These are phyloP conservation scores for Aspergillus candidus DNA, from an alignment of 2,329 filamentous ascomycete species.

Conservation along the genomic window DNA sequence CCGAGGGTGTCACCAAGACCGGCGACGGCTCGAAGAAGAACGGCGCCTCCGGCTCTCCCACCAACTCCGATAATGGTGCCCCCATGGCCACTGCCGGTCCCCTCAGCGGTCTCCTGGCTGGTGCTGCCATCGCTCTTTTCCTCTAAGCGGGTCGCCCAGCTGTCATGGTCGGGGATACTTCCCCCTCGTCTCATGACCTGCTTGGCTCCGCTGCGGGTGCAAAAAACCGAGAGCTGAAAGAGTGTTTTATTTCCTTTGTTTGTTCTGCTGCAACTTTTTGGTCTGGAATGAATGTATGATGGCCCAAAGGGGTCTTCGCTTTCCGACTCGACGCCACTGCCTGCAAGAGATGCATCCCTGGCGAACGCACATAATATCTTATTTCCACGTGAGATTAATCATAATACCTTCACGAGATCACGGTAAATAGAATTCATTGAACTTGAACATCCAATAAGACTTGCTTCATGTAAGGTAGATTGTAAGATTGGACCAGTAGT, in stretches of 20 bases:
- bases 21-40: slow-evolving; percentile 10
- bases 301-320: slow-evolving; percentile 7
- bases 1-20: slow-evolving; percentile 13
- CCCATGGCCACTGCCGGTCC: slow-evolving; percentile 34
- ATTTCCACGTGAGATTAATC: slow-evolving; percentile 9
- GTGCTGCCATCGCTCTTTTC: slow-evolving; percentile 38
- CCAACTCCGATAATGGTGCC: slow-evolving; percentile 26
- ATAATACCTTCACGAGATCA: slow-evolving; percentile 10
- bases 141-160: slow-evolving; percentile 26
- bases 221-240: too few relatives aligned
- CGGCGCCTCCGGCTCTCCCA: slow-evolving; percentile 12
- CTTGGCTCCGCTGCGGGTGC: too few relatives aligned
- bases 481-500: too few relatives aligned
- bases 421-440: slow-evolving; percentile 9
- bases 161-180: too few relatives aligned
- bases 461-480: background rate
- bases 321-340: slow-evolving; percentile 7
- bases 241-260: too few relatives aligned
- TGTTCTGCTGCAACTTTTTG: background rate
- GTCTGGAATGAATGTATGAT: slow-evolving; percentile 11
- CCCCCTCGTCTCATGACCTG: too few relatives aligned
- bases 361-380: slow-evolving; percentile 14
- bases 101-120: slow-evolving; percentile 32
- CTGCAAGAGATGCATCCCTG: slow-evolving; percentile 10
- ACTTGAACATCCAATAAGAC: background rate